A percentile compares a stretch with the other conserved stretches of the same genome.
Evolutionary conservation across 768 basidiomycete genomes (phyloP).

Genomic region (Termitomyces sp.): DNA sequence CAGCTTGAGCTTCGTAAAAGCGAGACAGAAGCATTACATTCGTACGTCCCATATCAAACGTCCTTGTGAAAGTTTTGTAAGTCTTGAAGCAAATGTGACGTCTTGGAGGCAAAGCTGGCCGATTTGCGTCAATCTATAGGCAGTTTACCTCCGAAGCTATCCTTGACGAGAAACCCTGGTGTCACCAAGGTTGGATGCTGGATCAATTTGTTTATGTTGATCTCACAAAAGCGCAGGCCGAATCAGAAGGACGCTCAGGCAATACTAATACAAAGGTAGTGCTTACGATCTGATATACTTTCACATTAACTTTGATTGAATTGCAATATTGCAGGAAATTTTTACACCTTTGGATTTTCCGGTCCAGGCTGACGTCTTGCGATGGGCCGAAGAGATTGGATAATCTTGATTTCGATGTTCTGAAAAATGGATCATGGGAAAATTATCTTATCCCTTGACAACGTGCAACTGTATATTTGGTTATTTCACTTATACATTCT

Average conservation of each 20-base stretch:
- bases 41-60: conserved; percentile 37
- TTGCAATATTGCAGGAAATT: neutral
- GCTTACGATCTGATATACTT: neutral
- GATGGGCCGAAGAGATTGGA: conserved; percentile 52
- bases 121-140: conserved; percentile 42
- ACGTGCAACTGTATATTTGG: neutral
- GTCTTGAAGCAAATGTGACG: conserved; percentile 60
- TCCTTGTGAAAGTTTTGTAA: neutral
- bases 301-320: neutral
- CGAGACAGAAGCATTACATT: conserved; percentile 65
- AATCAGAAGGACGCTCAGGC: neutral
- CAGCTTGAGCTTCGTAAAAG: conserved; percentile 71
- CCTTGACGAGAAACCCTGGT: neutral
- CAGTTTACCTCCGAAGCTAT: neutral
- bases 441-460: neutral
- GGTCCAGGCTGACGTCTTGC: conserved; percentile 39
- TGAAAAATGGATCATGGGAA: neutral
- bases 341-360: conserved; percentile 1
- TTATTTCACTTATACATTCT: neutral
- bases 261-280: neutral
- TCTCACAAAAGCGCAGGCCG: neutral
- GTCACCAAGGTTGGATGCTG: neutral
- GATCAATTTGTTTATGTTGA: neutral
- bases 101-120: conserved; percentile 56
- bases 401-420: neutral